Percentiles rank a stretch among this genome's conserved stretches.
phyloP scores from a whole-genome alignment of 2,329 filamentous ascomycete genomes.

The Fusarium irregulare region DNA sequence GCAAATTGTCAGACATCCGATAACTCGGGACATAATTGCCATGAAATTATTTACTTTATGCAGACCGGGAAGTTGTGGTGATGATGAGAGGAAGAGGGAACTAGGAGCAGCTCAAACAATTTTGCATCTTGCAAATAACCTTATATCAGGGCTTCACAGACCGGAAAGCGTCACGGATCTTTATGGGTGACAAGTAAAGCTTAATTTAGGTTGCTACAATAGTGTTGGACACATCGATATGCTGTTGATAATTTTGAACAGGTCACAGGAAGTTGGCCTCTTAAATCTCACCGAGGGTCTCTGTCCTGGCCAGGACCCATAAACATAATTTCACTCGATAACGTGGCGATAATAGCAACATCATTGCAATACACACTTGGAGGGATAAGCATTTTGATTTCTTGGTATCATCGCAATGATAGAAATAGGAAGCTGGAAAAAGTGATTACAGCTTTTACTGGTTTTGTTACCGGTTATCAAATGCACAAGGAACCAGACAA shows the following conservation, averaged over 20 bases:
- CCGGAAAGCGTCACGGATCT: no score
- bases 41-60: background rate
- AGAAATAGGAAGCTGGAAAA: no score
- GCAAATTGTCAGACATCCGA: background rate
- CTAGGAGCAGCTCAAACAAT: background rate
- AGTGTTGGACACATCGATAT: background rate
- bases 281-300: background rate
- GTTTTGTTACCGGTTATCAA: background rate
- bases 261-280: background rate
- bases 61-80: background rate
- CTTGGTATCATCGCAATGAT: background rate
- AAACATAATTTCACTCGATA: background rate
- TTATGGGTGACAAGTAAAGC: background rate
- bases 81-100: background rate
- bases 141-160: no score
- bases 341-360: background rate
- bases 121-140: background rate
- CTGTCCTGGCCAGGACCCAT: background rate
- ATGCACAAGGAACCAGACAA: no score
- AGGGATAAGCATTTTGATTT: no score
- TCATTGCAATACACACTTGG: background rate
- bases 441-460: rapidly evolving
- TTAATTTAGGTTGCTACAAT: background rate
- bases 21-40: background rate
- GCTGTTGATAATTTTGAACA: background rate